phyloP scores from a whole-genome alignment of 208 protist genomes.

The Crithidia brevicula region DNA sequence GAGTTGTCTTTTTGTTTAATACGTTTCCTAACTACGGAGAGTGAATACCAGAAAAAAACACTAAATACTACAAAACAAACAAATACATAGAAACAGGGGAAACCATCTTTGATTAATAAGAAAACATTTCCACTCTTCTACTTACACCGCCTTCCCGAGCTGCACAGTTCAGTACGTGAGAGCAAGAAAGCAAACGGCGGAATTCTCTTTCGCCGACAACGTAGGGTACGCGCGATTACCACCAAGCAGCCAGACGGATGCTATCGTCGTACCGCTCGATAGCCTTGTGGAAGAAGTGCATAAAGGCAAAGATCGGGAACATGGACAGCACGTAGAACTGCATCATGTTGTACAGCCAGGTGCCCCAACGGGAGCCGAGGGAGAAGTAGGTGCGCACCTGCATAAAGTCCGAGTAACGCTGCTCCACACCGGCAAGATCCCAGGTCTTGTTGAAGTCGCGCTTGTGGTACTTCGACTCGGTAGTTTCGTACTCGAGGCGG shows the following conservation, averaged over 20 bases:
- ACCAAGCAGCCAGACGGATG: conserved; percentile 88
- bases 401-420: conserved; percentile 91
- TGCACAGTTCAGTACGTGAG: no score
- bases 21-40: conserved; percentile 25
- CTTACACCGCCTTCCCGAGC: no score
- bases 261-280: conserved; percentile 86
- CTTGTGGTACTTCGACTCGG: conserved; percentile 91
- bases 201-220: no score
- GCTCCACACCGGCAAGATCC: conserved; percentile 89
- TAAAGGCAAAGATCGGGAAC: conserved; percentile 81
- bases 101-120: neutral
- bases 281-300: conserved; percentile 83
- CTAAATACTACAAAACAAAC: conserved; percentile 16
- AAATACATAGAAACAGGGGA: conserved; percentile 17
- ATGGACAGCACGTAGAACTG: conserved; percentile 89
- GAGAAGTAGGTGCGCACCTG: conserved; percentile 91
- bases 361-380: conserved; percentile 86
- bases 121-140: no score
- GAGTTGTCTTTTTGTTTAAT: neutral
- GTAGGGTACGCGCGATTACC: conserved; percentile 48
- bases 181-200: no score
- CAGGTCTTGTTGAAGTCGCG: conserved; percentile 93
- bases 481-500: conserved; percentile 91
- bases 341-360: conserved; percentile 90
- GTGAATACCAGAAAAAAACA: conserved; percentile 13